A percentile compares a stretch with the other conserved stretches of the same genome.
Evolutionary conservation across 352 stramenopile species (phyloP).

Genomic region (Achlya hypogyna): DNA sequence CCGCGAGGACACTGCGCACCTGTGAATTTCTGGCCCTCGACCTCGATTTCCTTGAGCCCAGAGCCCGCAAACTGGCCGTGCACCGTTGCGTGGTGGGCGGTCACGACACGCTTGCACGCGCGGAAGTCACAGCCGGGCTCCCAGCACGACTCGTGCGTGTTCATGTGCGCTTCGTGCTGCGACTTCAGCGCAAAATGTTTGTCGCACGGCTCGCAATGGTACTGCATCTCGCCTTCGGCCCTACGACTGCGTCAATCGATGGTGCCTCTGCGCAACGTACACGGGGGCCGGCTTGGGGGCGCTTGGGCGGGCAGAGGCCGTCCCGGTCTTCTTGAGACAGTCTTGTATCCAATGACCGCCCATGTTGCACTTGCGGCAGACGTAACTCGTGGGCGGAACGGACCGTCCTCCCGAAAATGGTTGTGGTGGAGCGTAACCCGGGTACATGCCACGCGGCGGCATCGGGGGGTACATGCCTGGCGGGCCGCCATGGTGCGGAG

Average conservation of each 20-base stretch:
- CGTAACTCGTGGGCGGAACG: slow-evolving; percentile 46
- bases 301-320: slow-evolving; percentile 13
- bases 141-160: slow-evolving; percentile 58
- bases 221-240: slow-evolving; percentile 23
- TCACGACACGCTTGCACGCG: slow-evolving; percentile 68
- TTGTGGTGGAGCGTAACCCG: not conserved
- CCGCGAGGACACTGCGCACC: not conserved
- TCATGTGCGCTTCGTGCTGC: slow-evolving; percentile 58
- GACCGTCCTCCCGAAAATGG: not conserved
- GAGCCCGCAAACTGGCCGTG: slow-evolving; percentile 61
- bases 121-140: slow-evolving; percentile 50
- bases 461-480: slow-evolving; percentile 1
- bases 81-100: slow-evolving; percentile 48
- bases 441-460: slow-evolving; percentile 3
- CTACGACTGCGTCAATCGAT: not conserved
- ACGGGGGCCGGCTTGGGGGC: slow-evolving; percentile 21
- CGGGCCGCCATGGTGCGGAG: slow-evolving; percentile 2
- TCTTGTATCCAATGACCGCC: slow-evolving; percentile 76
- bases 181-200: slow-evolving; percentile 65
- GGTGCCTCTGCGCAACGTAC: slow-evolving; percentile 18
- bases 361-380: slow-evolving; percentile 67
- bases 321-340: slow-evolving; percentile 31
- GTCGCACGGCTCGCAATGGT: slow-evolving; percentile 53
- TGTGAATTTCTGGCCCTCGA: slow-evolving; percentile 82
- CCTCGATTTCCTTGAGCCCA: slow-evolving; percentile 71